Evolutionary conservation across 495 filamentous ascomycete genomes (phyloP), one percentile per base, ranked within the genome.

Genomic region (Baudoinia panamericana): DNA sequence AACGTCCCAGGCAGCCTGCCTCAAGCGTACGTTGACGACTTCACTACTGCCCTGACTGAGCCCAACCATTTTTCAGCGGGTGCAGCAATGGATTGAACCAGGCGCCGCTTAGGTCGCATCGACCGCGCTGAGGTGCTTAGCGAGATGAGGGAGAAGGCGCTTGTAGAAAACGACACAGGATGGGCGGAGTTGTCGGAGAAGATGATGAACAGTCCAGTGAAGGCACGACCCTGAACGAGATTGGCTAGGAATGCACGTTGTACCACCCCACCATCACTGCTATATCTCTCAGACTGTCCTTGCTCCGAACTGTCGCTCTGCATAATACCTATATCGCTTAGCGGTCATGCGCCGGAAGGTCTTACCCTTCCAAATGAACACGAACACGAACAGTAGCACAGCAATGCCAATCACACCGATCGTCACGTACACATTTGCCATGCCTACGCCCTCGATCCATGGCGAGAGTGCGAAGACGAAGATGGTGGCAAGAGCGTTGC

Each of bases 381-480:
- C 1, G 11, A 6, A 38, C 1, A 39, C 30, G 30, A 42, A 48
- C 10, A 2, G 24, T 9, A 48, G 27, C 8, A 48, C 31, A 2
- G 33, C 15, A 2, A 28, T 10, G 16, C 39, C 45, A 19, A 48
- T 43, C 1, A 33, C 45, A 7, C 45, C 45, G 5, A 48, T 48
- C 9, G 39, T 48, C 16, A 43, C 43, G 32, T 43, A 48, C 9
- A 48, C 45, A 26, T 48, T 48, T 32, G 39, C 43, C n/a, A 48
- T 29, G 4, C 45, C 45, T 3, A 48, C 45, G 3, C 24, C 38
- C 7, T 30, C 38, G 3, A 34, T 22, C 45, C 45, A 48, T 2
- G 45, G 31, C 12, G 45, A 32, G 31, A 48, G 36, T 2, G 45
- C 45, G 34, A 48, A 48, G 16, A 48, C 45, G 45, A 48, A 48